phyloP scores from a whole-genome alignment of 2,329 filamentous ascomycete species.

The Arthrocladium fulminans region DNA sequence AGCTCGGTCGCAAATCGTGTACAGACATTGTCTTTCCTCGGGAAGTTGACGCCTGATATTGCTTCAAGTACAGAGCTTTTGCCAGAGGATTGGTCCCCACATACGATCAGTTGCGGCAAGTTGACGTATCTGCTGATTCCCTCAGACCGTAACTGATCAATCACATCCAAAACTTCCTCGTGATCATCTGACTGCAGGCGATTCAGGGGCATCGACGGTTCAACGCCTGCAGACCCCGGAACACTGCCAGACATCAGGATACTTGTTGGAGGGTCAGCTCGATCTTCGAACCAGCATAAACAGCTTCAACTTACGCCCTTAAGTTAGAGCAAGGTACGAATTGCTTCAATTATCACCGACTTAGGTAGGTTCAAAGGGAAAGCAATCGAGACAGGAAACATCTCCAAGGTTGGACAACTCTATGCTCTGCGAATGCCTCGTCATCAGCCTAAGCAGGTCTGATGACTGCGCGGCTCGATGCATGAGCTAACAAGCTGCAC shows the following conservation, averaged over 20 bases:
- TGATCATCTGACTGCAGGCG: too few relatives aligned
- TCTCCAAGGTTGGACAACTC: not conserved
- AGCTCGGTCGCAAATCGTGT: constrained; percentile 27
- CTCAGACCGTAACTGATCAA: constrained; percentile 44
- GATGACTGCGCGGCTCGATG: not conserved
- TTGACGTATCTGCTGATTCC: constrained; percentile 42
- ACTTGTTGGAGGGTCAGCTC: too few relatives aligned
- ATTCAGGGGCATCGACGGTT: too few relatives aligned
- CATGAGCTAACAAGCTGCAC: too few relatives aligned
- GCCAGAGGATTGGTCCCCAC: constrained; percentile 27
- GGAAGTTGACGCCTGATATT: constrained; percentile 25
- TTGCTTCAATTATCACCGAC: not conserved
- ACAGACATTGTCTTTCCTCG: constrained; percentile 24
- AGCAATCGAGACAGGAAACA: not conserved
- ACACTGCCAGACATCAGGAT: too few relatives aligned
- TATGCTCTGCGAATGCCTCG: not conserved
- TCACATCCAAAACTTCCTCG: too few relatives aligned
- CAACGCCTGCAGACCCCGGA: too few relatives aligned
- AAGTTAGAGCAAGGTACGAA: too few relatives aligned
- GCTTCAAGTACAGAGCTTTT: constrained; percentile 27
- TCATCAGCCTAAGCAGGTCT: not conserved
- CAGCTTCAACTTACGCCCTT: too few relatives aligned
- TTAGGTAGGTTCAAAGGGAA: not conserved
- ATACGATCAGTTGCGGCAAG: constrained; percentile 27
- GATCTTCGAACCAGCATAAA: too few relatives aligned